phyloP scores from a whole-genome alignment of 2,329 filamentous ascomycete genomes.

The Fusarium multiceps region DNA sequence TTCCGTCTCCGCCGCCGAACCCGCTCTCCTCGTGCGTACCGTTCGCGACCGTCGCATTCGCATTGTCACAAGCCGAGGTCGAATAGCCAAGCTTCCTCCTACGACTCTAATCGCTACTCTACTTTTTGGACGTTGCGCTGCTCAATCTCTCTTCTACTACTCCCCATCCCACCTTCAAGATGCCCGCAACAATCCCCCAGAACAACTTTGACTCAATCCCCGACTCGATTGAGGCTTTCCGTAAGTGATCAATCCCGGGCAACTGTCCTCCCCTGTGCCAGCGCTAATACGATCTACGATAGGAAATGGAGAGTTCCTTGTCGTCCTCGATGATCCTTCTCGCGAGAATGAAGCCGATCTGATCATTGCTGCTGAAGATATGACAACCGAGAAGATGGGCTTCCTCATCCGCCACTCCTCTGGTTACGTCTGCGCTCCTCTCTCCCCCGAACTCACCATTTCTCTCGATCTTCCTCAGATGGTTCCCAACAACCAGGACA shows the following conservation, averaged over 20 bases:
- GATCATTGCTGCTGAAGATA: slow-evolving; percentile 87
- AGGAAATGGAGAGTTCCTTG: slow-evolving; percentile 90
- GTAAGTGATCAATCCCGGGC: slow-evolving; percentile 56
- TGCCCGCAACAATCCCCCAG: slow-evolving; percentile 63
- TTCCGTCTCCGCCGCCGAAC: slow-evolving; percentile 39
- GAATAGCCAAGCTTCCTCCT: slow-evolving; percentile 13
- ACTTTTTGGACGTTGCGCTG: neutral
- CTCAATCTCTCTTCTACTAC: slow-evolving; percentile 5
- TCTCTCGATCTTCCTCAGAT: slow-evolving; percentile 87
- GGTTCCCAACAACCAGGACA: slow-evolving; percentile 80
- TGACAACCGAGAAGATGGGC: slow-evolving; percentile 91
- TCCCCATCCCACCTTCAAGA: slow-evolving; percentile 44
- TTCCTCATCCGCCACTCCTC: slow-evolving; percentile 95
- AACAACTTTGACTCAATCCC: slow-evolving; percentile 73
- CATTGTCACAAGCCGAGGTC: slow-evolving; percentile 37
- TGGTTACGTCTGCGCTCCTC: slow-evolving; percentile 90
- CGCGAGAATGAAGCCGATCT: slow-evolving; percentile 99
- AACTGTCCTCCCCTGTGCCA: neutral
- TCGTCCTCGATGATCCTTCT: slow-evolving; percentile 90
- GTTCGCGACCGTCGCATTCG: slow-evolving; percentile 35
- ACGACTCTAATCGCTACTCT: slow-evolving; percentile 1
- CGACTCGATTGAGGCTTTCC: slow-evolving; percentile 71
- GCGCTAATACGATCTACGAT: slow-evolving; percentile 26
- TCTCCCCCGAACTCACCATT: slow-evolving; percentile 75
- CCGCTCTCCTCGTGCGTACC: slow-evolving; percentile 37